Conservation (phyloP, 306 rosid genomes). For the Citrullus amarus region DNA sequence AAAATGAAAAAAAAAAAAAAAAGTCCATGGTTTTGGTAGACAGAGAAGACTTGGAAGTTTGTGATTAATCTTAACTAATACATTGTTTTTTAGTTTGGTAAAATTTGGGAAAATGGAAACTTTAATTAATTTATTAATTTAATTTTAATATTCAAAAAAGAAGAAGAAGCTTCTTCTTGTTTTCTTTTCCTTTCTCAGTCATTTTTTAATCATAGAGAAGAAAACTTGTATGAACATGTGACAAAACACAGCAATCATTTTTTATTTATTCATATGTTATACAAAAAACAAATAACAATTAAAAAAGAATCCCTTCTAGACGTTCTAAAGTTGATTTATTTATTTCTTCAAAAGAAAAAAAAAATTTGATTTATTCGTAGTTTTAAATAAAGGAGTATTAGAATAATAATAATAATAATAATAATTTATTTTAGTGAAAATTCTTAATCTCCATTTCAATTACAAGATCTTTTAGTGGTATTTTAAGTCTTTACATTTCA, state of each 20-base stretch:
- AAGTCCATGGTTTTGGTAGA: neutral
- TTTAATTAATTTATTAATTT: neutral
- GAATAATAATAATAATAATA: no score
- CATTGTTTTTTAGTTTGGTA: neutral
- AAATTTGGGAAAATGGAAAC: neutral
- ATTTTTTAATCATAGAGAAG: neutral
- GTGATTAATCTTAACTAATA: neutral
- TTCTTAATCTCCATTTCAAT: no score
- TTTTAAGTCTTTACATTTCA: no score
- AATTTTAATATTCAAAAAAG: neutral
- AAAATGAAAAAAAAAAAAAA: neutral
- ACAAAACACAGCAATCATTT: neutral
- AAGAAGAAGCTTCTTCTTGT: neutral
- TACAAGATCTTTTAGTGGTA: no score
- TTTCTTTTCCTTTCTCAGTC: neutral
- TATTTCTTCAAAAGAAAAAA: no score
- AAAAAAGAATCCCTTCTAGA: no score
- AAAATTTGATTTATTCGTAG: no score
- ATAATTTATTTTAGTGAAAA: no score
- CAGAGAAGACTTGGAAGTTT: neutral
- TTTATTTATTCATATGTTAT: neutral
- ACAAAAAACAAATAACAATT: no score
- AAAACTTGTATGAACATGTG: neutral
- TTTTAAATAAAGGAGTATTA: no score
- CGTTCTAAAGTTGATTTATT: no score